Evolutionary conservation across 768 basidiomycete species (phyloP).

Genomic region (Mycena haematopus): DNA sequence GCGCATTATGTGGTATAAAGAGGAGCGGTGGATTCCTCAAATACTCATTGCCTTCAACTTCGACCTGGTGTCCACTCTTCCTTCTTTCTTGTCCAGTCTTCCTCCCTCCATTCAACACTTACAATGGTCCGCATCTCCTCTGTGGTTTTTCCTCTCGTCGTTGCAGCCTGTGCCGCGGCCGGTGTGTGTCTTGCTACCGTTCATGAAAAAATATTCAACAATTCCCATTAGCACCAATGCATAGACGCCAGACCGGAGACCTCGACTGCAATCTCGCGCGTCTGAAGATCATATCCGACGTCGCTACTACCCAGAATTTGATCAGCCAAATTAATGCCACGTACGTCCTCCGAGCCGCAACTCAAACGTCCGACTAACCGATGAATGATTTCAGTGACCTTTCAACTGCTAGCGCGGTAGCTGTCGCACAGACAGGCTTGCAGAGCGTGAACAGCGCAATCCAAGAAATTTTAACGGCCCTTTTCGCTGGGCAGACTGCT

Average conservation of each 20-base stretch:
- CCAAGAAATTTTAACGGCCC: conserved; percentile 33
- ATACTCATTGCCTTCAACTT: too few relatives aligned
- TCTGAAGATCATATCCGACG: conserved; percentile 20
- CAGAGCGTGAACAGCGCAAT: conserved; percentile 33
- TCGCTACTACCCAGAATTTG: neutral
- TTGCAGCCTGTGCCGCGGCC: conserved; percentile 4
- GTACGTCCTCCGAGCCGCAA: neutral
- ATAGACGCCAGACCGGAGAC: conserved; percentile 24
- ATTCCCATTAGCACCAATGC: conserved; percentile 1
- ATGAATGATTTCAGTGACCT: conserved; percentile 30
- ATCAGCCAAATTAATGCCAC: conserved; percentile 21
- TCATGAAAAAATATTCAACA: neutral
- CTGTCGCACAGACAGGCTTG: conserved; percentile 33
- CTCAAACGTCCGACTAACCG: neutral
- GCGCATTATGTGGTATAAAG: too few relatives aligned
- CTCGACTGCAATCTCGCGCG: conserved; percentile 28
- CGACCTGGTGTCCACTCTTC: too few relatives aligned
- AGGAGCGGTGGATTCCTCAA: too few relatives aligned
- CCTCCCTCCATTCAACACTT: too few relatives aligned
- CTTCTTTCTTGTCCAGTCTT: too few relatives aligned
- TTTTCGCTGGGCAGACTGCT: conserved; percentile 31
- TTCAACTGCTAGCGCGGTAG: conserved; percentile 31
- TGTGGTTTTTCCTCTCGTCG: neutral
- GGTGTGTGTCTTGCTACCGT: too few relatives aligned
- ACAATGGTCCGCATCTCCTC: conserved; percentile 21